Base-by-base conservation (phyloP, 2,329 filamentous ascomycete genomes). In the Hypoxylon rubiginosum region DNA sequence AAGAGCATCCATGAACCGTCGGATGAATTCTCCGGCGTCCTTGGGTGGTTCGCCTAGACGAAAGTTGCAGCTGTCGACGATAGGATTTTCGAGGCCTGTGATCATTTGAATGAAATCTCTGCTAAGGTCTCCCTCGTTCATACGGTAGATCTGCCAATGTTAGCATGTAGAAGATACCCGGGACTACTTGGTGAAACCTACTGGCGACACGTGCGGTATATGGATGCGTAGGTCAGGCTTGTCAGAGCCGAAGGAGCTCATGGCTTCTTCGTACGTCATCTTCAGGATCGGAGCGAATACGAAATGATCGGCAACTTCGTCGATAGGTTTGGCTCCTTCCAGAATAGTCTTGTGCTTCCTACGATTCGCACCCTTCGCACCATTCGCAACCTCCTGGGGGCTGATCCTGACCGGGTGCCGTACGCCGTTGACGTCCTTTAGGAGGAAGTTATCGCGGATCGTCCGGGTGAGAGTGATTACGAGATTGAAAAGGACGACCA, bases 141-240 rank as follows among this genome's bases (percentile, higher is more conserved):
- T 83, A 0, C 83, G 83, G 56, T 81, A 83, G 66, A 97, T 92
- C 86, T 93, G 75, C 70, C 75, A 6, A 67, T 26, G 69, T 79
- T 70, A 79, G 72, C 26, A 36, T 30, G 26, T 30, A 34, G 13
- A 60, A 39, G 0, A 34, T 51, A 17, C 13, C 11, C 34, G 8
- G n/a, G 0, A 0, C 45, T 4, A 5, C 21, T 30, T 21, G 1
- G 11, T 5, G 2, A 1, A 4, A 76, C 82, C 56, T 77, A 92
- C 90, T 74, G 87, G 81, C 26, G 89, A 90, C 1, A 88, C 68
- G 4, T 64, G 17, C 2, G 49, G 43, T 10, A 21, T 1, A 1
- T 11, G 86, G 39, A 94, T 91, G 17, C 96, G 88, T 9, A 95
- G 81, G 75, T 99, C 96, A 3, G 96, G 96, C 78, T 99, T 99